Conservation (phyloP, 495 filamentous ascomycete genomes). For the Lophiotrema nucula region DNA sequence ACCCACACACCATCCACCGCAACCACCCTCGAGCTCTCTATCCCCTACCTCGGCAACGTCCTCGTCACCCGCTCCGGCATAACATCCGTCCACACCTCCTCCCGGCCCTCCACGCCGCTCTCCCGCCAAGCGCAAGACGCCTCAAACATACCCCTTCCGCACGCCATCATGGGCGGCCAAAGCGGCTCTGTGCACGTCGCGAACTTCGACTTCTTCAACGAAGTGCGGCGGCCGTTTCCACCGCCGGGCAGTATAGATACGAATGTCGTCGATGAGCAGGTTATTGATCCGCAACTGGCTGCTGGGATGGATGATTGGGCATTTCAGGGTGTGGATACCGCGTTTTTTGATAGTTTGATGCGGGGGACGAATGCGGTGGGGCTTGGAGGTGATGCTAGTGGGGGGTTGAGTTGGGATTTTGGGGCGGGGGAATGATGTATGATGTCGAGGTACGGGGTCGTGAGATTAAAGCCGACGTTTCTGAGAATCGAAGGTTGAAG, state of each 20-base stretch:
- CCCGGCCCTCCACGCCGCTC: background rate
- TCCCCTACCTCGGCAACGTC: background rate
- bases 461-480: too few relatives aligned
- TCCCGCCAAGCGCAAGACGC: too few relatives aligned
- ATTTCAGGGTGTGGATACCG: conserved; percentile 14
- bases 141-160: background rate
- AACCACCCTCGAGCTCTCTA: background rate
- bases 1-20: background rate
- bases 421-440: too few relatives aligned
- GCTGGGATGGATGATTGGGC: conserved; percentile 5
- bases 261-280: background rate
- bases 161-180: background rate
- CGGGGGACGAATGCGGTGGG: too few relatives aligned
- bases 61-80: background rate
- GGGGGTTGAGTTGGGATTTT: too few relatives aligned
- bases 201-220: background rate
- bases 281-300: background rate
- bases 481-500: too few relatives aligned
- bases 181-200: background rate
- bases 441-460: too few relatives aligned
- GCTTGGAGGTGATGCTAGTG: too few relatives aligned
- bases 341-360: conserved; percentile 18
- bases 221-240: background rate
- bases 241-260: background rate
- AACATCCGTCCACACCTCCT: background rate